Evolutionary conservation across 805 yeast genomes (phyloP), one percentile per base, ranked within the genome.

Genomic region (Nakazawaea ishiwadae): DNA sequence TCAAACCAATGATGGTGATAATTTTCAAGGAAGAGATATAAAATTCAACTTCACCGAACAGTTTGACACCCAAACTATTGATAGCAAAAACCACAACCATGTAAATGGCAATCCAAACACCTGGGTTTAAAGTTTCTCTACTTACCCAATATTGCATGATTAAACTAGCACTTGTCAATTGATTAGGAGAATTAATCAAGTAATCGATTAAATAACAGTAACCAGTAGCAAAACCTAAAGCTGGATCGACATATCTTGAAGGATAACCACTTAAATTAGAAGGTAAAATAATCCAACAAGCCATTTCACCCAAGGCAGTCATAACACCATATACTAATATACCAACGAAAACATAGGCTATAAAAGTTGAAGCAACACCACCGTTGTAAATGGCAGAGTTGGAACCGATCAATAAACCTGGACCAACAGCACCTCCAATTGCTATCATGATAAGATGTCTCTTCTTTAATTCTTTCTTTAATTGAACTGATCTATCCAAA

Each of bases 381-480:
- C 86, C 88, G 10, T 69, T 58, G 16, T 71, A 66, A 42, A 85
- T 66, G 1, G 90, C 81, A n/a, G 77, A 63, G 42, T 89, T 88
- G 3, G 90, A 81, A 53, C 90, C 88, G 51, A 85, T 81, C 48
- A 85, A 66, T 41, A 85, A 67, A 55, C 90, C 95, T 1, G 93
- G 83, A 40, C 93, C 93, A 37, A 84, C 62, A 5, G 91, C 85
- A 50, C 93, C 91, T 50, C 93, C 93, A 49, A 86, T 78, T 48
- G 95, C 79, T 60, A 75, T 73, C 79, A 75, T 73, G 40, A 75
- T 65, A 49, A 73, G 69, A 46, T 74, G 79, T 50, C 80, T 59
- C 10, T 77, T 60, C 42, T 71, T 65, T 27, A 73, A 56, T 4
- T 63, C 70, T 49, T 66, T 68, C 44, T 66, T 69, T 48, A 73